Evolutionary conservation across 2,329 filamentous ascomycete genomes (phyloP).

Genomic region (Aspergillus ibericus): DNA sequence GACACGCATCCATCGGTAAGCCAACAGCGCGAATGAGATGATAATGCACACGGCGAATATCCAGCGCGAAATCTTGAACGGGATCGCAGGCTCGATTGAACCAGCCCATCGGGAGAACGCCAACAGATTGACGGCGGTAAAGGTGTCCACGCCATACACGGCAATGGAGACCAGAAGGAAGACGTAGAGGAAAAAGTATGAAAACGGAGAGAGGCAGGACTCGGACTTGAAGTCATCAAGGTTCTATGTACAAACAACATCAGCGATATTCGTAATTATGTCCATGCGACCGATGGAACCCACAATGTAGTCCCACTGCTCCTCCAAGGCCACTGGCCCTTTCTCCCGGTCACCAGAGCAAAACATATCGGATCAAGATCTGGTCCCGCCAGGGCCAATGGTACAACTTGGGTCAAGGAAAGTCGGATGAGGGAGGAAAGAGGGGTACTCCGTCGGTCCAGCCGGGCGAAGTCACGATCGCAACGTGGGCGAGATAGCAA

Average conservation of each 20-base stretch:
- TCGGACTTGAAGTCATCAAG: slow-evolving; percentile 77
- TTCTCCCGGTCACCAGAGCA: slow-evolving; percentile 63
- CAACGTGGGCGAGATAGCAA: slow-evolving; percentile 10
- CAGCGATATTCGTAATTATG: neutral
- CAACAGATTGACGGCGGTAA: slow-evolving; percentile 88
- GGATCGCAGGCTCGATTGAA: slow-evolving; percentile 74
- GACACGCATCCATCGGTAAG: slow-evolving; percentile 77
- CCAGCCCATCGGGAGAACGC: slow-evolving; percentile 88
- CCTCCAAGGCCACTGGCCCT: slow-evolving; percentile 71
- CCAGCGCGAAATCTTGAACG: slow-evolving; percentile 81
- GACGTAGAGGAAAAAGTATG: slow-evolving; percentile 82
- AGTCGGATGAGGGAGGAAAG: slow-evolving; percentile 3
- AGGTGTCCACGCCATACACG: slow-evolving; percentile 87
- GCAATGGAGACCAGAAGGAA: slow-evolving; percentile 75
- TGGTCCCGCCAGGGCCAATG: slow-evolving; percentile 29
- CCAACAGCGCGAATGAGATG: slow-evolving; percentile 78
- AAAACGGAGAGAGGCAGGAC: slow-evolving; percentile 73
- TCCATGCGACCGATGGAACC: slow-evolving; percentile 30
- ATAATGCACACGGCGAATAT: slow-evolving; percentile 94
- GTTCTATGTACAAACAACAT: slow-evolving; percentile 42
- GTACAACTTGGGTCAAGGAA: neutral
- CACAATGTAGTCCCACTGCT: slow-evolving; percentile 94
- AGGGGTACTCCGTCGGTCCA: slow-evolving; percentile 35
- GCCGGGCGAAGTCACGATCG: slow-evolving; percentile 33
- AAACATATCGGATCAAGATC: slow-evolving; percentile 56